Evolutionary conservation across 2,329 filamentous ascomycete genomes (phyloP).

Genomic region (Fusarium sp.): DNA sequence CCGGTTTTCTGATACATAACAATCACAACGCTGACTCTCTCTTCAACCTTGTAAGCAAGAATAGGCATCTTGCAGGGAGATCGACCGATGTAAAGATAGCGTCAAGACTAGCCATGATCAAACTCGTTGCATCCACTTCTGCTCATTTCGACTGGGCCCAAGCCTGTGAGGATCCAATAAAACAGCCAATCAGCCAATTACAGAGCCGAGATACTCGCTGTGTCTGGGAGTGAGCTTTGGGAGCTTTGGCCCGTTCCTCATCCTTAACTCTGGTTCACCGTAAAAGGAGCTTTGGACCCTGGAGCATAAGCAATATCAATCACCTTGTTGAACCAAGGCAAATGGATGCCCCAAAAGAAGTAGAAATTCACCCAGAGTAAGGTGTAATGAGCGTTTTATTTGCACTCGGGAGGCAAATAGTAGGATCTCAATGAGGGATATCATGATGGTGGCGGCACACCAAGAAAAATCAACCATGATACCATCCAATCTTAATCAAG

Average conservation of each 20-base stretch:
- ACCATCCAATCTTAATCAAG: background rate
- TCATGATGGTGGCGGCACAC: constrained; percentile 22
- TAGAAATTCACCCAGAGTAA: background rate
- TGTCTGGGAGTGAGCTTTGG: background rate
- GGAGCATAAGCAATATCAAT: background rate
- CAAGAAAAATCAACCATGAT: constrained; percentile 14
- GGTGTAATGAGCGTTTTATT: background rate
- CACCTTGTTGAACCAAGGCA: background rate
- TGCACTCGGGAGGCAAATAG: background rate
- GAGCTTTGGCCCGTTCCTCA: constrained; percentile 18
- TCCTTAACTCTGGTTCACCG: constrained; percentile 2
- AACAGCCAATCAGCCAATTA: constrained; percentile 39
- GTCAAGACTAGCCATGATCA: constrained; percentile 18
- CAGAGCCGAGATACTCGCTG: constrained; percentile 15
- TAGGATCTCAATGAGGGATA: constrained; percentile 17
- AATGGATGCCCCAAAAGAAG: background rate
- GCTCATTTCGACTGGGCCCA: constrained; percentile 35
- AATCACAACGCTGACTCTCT: background rate
- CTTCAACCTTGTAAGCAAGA: background rate
- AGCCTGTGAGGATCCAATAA: constrained; percentile 5
- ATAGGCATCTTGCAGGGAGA: constrained; percentile 3
- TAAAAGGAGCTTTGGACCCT: background rate
- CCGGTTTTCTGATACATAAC: background rate
- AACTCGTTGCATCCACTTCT: constrained; percentile 32
- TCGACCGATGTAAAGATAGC: constrained; percentile 32